These are phyloP conservation scores for Penicillium sp. DNA, from an alignment of 2,329 filamentous ascomycete species.

Conservation along the genomic window DNA sequence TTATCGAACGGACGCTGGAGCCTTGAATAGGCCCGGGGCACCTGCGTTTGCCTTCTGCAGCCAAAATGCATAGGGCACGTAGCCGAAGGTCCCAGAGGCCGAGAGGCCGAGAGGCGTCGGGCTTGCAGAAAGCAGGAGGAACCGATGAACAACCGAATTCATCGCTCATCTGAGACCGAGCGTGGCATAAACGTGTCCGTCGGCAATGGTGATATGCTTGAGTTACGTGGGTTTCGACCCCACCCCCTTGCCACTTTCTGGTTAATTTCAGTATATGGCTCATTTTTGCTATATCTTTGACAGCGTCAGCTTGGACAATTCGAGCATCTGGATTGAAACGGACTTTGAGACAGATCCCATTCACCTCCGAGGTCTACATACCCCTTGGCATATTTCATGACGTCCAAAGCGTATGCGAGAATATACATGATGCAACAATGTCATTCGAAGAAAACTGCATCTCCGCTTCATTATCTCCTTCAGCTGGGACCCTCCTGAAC, in stretches of 20 bases:
- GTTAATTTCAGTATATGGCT: background rate
- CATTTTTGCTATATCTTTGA: background rate
- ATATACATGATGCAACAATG: background rate
- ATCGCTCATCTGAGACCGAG: background rate
- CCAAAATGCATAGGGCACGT: background rate
- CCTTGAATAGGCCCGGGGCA: too few relatives aligned
- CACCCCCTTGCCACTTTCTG: background rate
- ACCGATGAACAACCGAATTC: background rate
- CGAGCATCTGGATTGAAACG: background rate
- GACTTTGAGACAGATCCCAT: background rate
- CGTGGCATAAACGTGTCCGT: background rate
- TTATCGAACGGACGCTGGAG: background rate
- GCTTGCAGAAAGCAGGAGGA: background rate
- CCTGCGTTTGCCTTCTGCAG: background rate
- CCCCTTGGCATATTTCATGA: background rate
- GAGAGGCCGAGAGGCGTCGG: background rate
- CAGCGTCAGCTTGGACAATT: background rate
- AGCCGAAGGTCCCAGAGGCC: background rate
- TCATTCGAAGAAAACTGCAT: background rate
- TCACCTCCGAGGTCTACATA: background rate
- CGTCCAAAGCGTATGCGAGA: background rate
- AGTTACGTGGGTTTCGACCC: background rate
- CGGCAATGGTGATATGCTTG: background rate
- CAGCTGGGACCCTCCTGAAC: constrained; percentile 28
- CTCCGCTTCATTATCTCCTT: background rate